Percentiles rank a stretch among this genome's conserved stretches.
These are phyloP conservation scores for Extremus antarcticus DNA, from an alignment of 495 filamentous ascomycete genomes.

Conservation along the genomic window DNA sequence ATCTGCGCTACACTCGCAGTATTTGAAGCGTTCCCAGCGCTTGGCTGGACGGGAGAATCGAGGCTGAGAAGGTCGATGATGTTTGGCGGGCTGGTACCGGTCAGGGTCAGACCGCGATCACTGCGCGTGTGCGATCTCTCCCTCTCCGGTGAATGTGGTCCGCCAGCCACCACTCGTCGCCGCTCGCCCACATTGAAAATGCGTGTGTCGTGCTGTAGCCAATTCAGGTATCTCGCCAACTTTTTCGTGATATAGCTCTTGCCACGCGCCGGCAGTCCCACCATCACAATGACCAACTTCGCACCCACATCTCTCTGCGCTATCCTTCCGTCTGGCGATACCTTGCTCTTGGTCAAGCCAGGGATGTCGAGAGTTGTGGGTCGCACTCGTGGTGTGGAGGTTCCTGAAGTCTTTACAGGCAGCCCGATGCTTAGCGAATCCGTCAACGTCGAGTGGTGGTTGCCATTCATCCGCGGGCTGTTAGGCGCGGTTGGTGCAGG, in stretches of 20 bases:
- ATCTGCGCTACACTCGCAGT: slow-evolving; percentile 24
- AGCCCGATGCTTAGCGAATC: neutral
- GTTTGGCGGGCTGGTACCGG: slow-evolving; percentile 22
- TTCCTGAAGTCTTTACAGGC: slow-evolving; percentile 37
- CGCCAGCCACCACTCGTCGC: slow-evolving; percentile 65
- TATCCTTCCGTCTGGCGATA: slow-evolving; percentile 89
- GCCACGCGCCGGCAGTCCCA: slow-evolving; percentile 84
- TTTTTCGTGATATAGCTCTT: slow-evolving; percentile 99
- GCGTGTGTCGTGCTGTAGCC: slow-evolving; percentile 87
- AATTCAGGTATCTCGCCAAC: slow-evolving; percentile 85
- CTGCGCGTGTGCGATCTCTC: slow-evolving; percentile 1
- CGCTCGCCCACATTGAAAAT: slow-evolving; percentile 98
- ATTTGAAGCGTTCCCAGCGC: neutral
- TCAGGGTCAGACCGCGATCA: slow-evolving; percentile 3
- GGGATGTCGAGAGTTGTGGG: slow-evolving; percentile 39
- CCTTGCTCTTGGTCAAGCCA: slow-evolving; percentile 78
- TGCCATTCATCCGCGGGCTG: slow-evolving; percentile 59
- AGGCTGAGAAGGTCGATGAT: slow-evolving; percentile 18
- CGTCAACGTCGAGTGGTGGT: slow-evolving; percentile 5
- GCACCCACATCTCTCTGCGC: slow-evolving; percentile 83
- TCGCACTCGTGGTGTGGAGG: slow-evolving; percentile 42
- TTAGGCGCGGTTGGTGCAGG: slow-evolving; percentile 56
- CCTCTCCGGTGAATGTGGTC: slow-evolving; percentile 29
- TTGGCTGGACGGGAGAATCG: neutral
- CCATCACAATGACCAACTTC: slow-evolving; percentile 97